phyloP scores from a whole-genome alignment of 139 green algal species.

The Nannochloris sp. region DNA sequence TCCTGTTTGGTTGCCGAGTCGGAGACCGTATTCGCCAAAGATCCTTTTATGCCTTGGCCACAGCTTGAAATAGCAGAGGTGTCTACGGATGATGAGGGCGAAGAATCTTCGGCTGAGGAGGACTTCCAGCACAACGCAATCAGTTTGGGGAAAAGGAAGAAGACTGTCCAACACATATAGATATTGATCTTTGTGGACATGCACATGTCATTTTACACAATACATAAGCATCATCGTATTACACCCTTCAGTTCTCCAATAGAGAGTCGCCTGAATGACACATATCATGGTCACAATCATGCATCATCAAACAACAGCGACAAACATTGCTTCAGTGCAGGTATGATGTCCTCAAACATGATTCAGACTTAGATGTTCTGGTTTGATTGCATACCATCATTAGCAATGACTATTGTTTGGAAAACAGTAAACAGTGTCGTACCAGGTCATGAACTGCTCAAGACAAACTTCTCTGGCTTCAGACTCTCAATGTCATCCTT shows the following conservation, averaged over 20 bases:
- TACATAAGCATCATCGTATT: too few species aligned
- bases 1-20: constrained; percentile 37
- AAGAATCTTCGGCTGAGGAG: neutral
- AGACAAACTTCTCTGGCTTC: constrained; percentile 24
- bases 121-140: too few species aligned
- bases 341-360: neutral
- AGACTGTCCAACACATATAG: too few species aligned
- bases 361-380: constrained; percentile 23
- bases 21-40: neutral
- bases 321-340: neutral
- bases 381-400: constrained; percentile 5
- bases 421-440: neutral
- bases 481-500: constrained; percentile 10
- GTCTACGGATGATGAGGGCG: constrained; percentile 6
- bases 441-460: neutral
- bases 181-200: too few species aligned
- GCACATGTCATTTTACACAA: too few species aligned
- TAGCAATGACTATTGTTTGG: neutral
- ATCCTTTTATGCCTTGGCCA: constrained; percentile 17
- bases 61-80: constrained; percentile 20
- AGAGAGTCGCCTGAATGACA: too few species aligned
- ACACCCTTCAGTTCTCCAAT: too few species aligned
- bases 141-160: too few species aligned
- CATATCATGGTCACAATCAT: too few species aligned
- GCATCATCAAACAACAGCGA: too few species aligned